Conservation (phyloP, 352 stramenopile species). For the Phytophthora tentaculata region DNA sequence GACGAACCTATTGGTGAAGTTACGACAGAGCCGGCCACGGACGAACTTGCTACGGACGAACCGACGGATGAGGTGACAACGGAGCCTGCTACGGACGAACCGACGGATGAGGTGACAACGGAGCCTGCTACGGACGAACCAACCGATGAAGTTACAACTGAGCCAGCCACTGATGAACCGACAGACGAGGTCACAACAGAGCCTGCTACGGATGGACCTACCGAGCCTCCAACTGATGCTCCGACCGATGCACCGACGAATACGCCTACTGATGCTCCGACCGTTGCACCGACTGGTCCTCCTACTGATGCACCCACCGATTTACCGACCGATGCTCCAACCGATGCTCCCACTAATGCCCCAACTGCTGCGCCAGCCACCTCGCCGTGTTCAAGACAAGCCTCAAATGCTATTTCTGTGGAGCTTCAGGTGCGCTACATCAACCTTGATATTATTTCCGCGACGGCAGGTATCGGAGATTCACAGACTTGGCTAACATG, state of each 20-base stretch:
- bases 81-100: too few species aligned
- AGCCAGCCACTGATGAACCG: background rate
- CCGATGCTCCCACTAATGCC: background rate
- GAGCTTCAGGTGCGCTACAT: constrained; percentile 3
- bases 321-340: background rate
- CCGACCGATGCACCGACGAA: background rate
- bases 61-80: too few species aligned
- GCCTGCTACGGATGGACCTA: background rate
- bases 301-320: background rate
- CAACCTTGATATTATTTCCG: too few species aligned
- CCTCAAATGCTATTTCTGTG: background rate
- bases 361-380: background rate
- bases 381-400: constrained; percentile 1
- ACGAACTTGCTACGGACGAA: too few species aligned
- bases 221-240: background rate
- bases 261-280: background rate
- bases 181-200: background rate
- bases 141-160: background rate
- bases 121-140: background rate
- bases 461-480: too few species aligned
- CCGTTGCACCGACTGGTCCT: background rate
- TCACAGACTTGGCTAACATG: background rate
- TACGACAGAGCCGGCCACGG: too few species aligned
- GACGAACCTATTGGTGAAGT: too few species aligned
- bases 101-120: background rate